Evolutionary conservation across 2,329 filamentous ascomycete genomes (phyloP).

Genomic region (Rhynchosporium secalis): DNA sequence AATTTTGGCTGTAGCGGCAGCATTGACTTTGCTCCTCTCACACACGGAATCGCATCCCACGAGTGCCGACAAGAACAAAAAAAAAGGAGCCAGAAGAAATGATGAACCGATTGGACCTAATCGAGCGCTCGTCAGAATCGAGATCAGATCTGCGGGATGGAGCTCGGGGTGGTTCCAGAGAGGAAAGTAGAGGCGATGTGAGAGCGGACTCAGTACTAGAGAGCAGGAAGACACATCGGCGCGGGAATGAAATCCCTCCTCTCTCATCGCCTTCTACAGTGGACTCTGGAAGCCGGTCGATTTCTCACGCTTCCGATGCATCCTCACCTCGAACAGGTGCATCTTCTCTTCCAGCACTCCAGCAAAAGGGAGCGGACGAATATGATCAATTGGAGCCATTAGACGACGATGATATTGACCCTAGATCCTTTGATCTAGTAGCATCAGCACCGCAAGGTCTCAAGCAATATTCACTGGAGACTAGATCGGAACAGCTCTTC

Average conservation of each 20-base stretch:
- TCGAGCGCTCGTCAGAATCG: conserved; percentile 9
- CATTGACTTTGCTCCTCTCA: conserved; percentile 7
- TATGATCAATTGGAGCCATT: conserved; percentile 51
- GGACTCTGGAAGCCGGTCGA: conserved; percentile 21
- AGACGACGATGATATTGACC: conserved; percentile 50
- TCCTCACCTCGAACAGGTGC: conserved; percentile 35
- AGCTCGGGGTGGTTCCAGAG: neutral
- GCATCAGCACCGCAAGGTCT: conserved; percentile 42
- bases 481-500: conserved; percentile 64
- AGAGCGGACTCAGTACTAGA: conserved; percentile 10
- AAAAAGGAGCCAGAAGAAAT: conserved; percentile 2
- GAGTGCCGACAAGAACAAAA: neutral
- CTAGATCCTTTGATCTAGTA: conserved; percentile 54
- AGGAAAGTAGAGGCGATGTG: neutral
- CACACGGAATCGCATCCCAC: neutral
- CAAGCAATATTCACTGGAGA: conserved; percentile 57
- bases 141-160: conserved; percentile 4
- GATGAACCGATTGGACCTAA: conserved; percentile 6
- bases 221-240: conserved; percentile 12
- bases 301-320: conserved; percentile 30
- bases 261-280: conserved; percentile 27
- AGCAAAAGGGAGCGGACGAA: conserved; percentile 42
- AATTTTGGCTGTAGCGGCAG: neutral
- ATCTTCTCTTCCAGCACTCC: conserved; percentile 36
- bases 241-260: conserved; percentile 11